Base-by-base conservation (phyloP, 306 rosid species). In the Dryas drummondii region DNA sequence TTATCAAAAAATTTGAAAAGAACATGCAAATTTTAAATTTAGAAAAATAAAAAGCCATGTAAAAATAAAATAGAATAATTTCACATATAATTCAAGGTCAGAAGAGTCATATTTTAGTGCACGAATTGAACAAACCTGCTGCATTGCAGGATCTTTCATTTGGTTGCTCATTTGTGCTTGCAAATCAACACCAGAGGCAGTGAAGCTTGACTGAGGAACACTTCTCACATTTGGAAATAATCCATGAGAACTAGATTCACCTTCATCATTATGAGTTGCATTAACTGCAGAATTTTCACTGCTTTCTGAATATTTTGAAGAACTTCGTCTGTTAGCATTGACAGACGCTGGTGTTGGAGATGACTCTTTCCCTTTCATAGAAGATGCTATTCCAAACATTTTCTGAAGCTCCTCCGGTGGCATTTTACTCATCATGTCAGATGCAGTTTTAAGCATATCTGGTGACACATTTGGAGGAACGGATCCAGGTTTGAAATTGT, bases 141-240 rank as follows among this genome's bases (percentile, higher is more conserved):
- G 93, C 97, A 76, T 85, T 32, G 96, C 97, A 71, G 99, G 99
- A 86, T 94, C 90, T 73, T 92, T 92, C 97, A 92, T 91, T 87
- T 92, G 99, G 84, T 82, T 92, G 83, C 90, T 89, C 96, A 94
- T 88, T 88, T 94, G 99, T 61, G 90, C 99, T 86, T 94, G 97
- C 70, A 94, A 45, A 87, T 90, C 96, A 70, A 73, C 22, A 73
- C 92, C 77, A 65, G 97, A 86, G 48, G 92, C 79, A 70, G 91
- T 91, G 82, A 88, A 87, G 82, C 82, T 86, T 54, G 93, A 69
- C 77, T 65, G 88, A 72, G 88, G 76, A 85, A 78, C 67, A 74
- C 78, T 88, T 67, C 89, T 72, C 79, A 76, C 76, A 81, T 85
- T 83, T 48, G 92, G 63, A 76, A 87, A 76, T 0, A 73, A 37